These are phyloP conservation scores for Xylariaceae sp. DNA, from an alignment of 2,329 filamentous ascomycete genomes.

Conservation along the genomic window DNA sequence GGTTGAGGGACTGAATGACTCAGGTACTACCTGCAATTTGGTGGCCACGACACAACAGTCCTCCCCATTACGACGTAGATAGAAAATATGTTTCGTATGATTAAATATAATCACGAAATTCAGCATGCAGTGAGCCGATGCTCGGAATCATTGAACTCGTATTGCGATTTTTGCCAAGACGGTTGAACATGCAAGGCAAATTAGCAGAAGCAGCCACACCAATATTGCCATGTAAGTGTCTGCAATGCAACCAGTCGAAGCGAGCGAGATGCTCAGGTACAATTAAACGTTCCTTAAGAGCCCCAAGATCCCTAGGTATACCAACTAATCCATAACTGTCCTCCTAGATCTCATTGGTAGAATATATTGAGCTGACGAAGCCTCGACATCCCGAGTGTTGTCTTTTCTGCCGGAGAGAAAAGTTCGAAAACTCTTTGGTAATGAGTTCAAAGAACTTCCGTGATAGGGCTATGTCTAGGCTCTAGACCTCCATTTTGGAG, in stretches of 20 bases:
- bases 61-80: neutral
- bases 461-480: too few relatives aligned
- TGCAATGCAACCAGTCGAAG: constrained; percentile 28
- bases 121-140: neutral
- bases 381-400: constrained; percentile 10
- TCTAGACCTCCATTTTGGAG: too few relatives aligned
- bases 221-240: constrained; percentile 21
- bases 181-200: constrained; percentile 37
- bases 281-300: constrained; percentile 2
- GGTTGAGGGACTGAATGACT: neutral
- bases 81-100: neutral
- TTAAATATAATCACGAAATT: neutral
- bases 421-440: neutral
- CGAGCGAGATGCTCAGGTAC: constrained; percentile 25
- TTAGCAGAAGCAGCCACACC: constrained; percentile 18
- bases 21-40: neutral
- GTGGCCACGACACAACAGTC: neutral
- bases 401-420: constrained; percentile 3
- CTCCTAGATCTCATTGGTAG: constrained; percentile 14
- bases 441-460: too few relatives aligned
- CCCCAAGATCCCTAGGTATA: constrained; percentile 5
- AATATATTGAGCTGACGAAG: constrained; percentile 29
- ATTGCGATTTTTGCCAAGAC: constrained; percentile 29
- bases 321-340: constrained; percentile 18
- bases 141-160: constrained; percentile 11